Evolutionary conservation across 441 rosid genomes (phyloP).

Genomic region (Aquilaria agallochum): DNA sequence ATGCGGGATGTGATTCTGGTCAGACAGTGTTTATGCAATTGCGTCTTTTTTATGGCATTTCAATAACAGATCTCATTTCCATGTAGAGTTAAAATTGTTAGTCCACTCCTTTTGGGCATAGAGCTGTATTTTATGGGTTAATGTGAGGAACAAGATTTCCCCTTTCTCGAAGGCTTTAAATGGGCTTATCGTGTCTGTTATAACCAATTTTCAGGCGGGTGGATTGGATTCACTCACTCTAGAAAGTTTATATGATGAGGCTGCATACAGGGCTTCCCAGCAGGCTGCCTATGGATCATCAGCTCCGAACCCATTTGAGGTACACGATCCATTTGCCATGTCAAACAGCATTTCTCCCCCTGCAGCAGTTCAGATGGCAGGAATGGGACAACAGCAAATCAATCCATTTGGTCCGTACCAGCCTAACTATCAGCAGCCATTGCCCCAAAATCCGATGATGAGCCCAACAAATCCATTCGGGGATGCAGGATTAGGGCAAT

Average conservation of each 20-base stretch:
- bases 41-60: too few species aligned
- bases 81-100: too few species aligned
- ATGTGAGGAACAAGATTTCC: too few species aligned
- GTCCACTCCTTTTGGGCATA: too few species aligned
- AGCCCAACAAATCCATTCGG: conserved; percentile 59
- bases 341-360: conserved; percentile 44
- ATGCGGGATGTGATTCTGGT: too few species aligned
- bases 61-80: too few species aligned
- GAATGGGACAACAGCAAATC: conserved; percentile 37
- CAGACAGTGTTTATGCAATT: too few species aligned
- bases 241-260: conserved; percentile 73
- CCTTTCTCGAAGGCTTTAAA: too few species aligned
- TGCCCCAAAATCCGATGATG: conserved; percentile 33
- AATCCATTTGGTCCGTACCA: conserved; percentile 73
- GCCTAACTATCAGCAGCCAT: conserved; percentile 35
- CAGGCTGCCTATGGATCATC: conserved; percentile 70
- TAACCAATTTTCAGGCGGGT: conserved; percentile 48
- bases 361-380: conserved; percentile 40
- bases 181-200: neutral
- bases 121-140: too few species aligned
- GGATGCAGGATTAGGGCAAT: conserved; percentile 50
- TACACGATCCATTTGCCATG: conserved; percentile 57
- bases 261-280: conserved; percentile 68
- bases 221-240: conserved; percentile 85
- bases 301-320: conserved; percentile 83